Conservation (phyloP, 2,329 filamentous ascomycete species). For the Leptosphaerulina australis region DNA sequence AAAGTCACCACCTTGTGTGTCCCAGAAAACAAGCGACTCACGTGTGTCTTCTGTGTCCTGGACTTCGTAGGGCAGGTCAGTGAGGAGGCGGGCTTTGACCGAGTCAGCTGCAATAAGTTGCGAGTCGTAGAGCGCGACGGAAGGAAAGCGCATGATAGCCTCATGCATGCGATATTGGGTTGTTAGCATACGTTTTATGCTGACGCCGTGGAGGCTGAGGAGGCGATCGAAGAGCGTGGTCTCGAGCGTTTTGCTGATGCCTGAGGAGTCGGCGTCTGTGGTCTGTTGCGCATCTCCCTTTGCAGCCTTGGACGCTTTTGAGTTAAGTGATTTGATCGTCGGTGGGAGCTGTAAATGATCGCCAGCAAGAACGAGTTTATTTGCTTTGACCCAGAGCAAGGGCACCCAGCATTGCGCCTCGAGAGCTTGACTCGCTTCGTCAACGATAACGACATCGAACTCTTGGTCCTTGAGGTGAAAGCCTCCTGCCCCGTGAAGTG, state of each 20-base stretch:
- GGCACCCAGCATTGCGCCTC: conserved; percentile 98
- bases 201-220: conserved; percentile 76
- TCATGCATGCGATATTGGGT: conserved; percentile 99
- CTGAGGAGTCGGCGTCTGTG: conserved; percentile 44
- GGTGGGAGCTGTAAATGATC: conserved; percentile 94
- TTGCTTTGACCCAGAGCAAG: conserved; percentile 70
- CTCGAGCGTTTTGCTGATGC: conserved; percentile 67
- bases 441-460: conserved; percentile 94
- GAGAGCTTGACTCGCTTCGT: conserved; percentile 93
- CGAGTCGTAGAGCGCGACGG: conserved; percentile 82
- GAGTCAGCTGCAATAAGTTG: conserved; percentile 79
- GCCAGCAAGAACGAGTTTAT: conserved; percentile 87
- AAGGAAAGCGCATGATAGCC: conserved; percentile 93
- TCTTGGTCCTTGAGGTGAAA: conserved; percentile 77
- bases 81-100: conserved; percentile 77
- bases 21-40: conserved; percentile 90
- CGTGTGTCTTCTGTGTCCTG: conserved; percentile 81
- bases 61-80: conserved; percentile 77
- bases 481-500: conserved; percentile 88
- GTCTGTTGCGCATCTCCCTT: conserved; percentile 42
- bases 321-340: conserved; percentile 80
- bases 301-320: conserved; percentile 46
- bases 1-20: conserved; percentile 94
- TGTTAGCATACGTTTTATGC: conserved; percentile 92
- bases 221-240: conserved; percentile 93